Evolutionary conservation across 495 filamentous ascomycete genomes (phyloP), one percentile per base, ranked within the genome.

Genomic region (Neurospora discreta): DNA sequence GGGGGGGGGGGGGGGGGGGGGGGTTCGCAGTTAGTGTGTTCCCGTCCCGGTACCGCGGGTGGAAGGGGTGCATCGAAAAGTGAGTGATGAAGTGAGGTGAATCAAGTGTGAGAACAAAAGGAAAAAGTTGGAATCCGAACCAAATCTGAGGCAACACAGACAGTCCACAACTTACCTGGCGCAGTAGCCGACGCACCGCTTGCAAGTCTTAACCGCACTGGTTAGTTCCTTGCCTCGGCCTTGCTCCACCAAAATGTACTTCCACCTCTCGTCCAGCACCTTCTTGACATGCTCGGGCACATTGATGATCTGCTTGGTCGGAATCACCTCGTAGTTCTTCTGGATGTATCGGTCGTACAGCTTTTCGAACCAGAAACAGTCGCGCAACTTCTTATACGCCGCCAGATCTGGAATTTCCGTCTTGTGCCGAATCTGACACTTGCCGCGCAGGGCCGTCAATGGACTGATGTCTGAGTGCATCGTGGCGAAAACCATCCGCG

Each of bases 381-480:
- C 92, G 73, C 90, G 90, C 30, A 81, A 82, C 79, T 92, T 93
- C 76, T 95, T 90, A 80, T 96, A 97, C 67, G 90, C 88, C 65
- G 94, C 92, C 68, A 98, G 78, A 78, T 94, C 89, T 2, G 87
- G 82, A 73, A 99, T 94, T 77, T 98, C 94, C 71, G 88, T 91
- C 65, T 90, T 88, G 83, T 99, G 96, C 74, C 85, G 85, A 78
- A 99, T 94, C 73, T 89, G 85, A 78, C 95, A 98, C 82, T 94
- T 97, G 69, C 95, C 95, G 75, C 95, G 93, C 73, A 99, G 84
- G 39, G 95, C 91, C 69, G 93, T 91, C 73, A 99, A 86, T 58
- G 96, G 96, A 78, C 93, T 97, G 69, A 92, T 92, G 81, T 99
- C 96, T 39, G 95, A 98, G 77, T 99, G 95, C 95, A 99, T 99